Percentiles rank a stretch among this genome's conserved stretches.
phyloP scores from a whole-genome alignment of 2,329 filamentous ascomycete genomes.

The Chalaropsis ovoidea region DNA sequence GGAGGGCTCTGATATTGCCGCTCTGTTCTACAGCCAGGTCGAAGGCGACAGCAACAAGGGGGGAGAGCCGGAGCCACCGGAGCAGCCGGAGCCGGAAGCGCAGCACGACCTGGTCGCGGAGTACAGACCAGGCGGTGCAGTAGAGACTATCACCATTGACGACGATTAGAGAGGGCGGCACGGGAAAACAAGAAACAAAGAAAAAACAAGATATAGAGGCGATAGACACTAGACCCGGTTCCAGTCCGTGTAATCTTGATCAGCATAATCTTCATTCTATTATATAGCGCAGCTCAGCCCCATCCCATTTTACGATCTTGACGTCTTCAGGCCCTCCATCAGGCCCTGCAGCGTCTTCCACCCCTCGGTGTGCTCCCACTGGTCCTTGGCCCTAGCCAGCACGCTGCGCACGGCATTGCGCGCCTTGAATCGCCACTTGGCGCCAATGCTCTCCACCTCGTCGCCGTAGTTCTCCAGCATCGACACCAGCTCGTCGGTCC shows the following conservation, averaged over 20 bases:
- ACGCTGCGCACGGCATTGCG: constrained; percentile 74
- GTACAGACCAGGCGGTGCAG: background rate
- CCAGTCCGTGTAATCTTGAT: background rate
- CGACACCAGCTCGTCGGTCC: constrained; percentile 72
- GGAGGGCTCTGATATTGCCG: constrained; percentile 40
- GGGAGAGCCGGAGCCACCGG: background rate
- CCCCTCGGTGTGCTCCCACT: constrained; percentile 66
- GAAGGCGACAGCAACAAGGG: background rate
- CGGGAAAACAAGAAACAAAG: no score
- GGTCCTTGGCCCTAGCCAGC: constrained; percentile 68
- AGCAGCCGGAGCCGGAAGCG: background rate
- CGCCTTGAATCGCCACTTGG: constrained; percentile 81
- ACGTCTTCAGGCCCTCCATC: constrained; percentile 44
- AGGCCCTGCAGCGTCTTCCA: constrained; percentile 52
- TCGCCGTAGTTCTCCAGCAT: constrained; percentile 71
- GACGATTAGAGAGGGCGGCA: background rate
- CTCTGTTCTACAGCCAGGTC: constrained; percentile 31
- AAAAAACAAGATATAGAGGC: background rate
- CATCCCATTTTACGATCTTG: background rate
- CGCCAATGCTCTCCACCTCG: constrained; percentile 56
- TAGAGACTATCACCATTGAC: background rate
- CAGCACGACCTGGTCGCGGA: background rate
- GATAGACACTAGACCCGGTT: background rate
- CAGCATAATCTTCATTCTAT: background rate
- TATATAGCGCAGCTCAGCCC: background rate